Evolutionary conservation across 106 monocot genomes (phyloP).

Genomic region (Cymbidium sinense): DNA sequence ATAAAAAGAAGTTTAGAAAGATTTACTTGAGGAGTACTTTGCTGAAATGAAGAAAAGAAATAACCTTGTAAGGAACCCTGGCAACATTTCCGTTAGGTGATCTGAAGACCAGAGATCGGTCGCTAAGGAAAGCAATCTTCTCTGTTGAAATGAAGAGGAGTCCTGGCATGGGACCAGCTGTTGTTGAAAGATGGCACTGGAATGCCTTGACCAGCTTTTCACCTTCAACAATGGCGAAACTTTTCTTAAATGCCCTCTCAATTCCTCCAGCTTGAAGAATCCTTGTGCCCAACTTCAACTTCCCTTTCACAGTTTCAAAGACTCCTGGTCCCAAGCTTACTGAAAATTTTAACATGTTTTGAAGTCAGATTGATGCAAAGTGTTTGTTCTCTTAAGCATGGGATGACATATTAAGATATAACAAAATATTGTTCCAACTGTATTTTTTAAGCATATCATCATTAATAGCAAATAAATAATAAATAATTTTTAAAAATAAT

Average conservation of each 20-base stretch:
- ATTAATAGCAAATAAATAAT: too few relatives aligned
- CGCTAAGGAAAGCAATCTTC: constrained; percentile 37
- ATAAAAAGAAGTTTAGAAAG: not conserved
- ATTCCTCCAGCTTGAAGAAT: constrained; percentile 35
- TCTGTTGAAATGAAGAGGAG: constrained; percentile 39
- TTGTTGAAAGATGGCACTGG: constrained; percentile 35
- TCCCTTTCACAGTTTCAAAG: constrained; percentile 37
- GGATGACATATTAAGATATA: not conserved
- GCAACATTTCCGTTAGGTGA: constrained; percentile 19
- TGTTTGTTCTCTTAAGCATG: not conserved
- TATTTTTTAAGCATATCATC: not conserved
- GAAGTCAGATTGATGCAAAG: not conserved
- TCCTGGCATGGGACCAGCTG: constrained; percentile 43
- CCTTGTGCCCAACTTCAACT: constrained; percentile 30
- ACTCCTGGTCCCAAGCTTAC: constrained; percentile 29
- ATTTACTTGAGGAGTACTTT: not conserved
- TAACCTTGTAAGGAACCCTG: constrained; percentile 29
- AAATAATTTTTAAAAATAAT: too few relatives aligned
- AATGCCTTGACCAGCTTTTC: constrained; percentile 33
- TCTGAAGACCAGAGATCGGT: constrained; percentile 20
- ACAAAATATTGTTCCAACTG: not conserved
- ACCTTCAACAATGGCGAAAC: constrained; percentile 17
- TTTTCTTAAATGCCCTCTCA: constrained; percentile 22
- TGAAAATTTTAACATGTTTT: constrained; percentile 6
- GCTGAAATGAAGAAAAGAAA: not conserved